Conservation (phyloP, 441 rosid species). For the Corymbia calophylla region DNA sequence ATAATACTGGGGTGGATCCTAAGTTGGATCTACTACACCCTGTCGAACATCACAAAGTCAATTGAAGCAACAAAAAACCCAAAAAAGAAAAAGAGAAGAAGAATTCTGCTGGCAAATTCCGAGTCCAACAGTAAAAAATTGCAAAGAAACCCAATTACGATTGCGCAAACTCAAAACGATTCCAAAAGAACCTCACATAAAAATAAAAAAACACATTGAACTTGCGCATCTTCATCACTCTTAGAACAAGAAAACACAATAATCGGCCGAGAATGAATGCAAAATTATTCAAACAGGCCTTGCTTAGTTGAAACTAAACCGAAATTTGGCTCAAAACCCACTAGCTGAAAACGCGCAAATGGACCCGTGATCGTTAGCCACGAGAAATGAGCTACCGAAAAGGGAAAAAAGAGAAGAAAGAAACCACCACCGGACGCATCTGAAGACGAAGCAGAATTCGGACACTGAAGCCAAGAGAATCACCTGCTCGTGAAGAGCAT, state of each 20-base stretch:
- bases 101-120: neutral
- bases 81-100: neutral
- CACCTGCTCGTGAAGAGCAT: conserved; percentile 86
- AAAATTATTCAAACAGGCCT: neutral
- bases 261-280: neutral
- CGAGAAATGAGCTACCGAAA: neutral
- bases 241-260: neutral
- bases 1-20: neutral
- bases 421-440: neutral
- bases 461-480: neutral
- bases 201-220: neutral
- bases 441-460: neutral
- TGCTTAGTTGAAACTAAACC: neutral
- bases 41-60: neutral
- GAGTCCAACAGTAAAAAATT: neutral
- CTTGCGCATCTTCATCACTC: neutral
- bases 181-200: neutral
- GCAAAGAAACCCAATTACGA: neutral
- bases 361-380: neutral
- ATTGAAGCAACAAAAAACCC: neutral
- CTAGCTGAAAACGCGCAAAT: neutral
- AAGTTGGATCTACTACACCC: neutral
- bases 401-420: neutral
- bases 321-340: neutral
- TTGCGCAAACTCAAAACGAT: neutral